phyloP scores from a whole-genome alignment of 495 filamentous ascomycete species.

The Xylaria acuta region DNA sequence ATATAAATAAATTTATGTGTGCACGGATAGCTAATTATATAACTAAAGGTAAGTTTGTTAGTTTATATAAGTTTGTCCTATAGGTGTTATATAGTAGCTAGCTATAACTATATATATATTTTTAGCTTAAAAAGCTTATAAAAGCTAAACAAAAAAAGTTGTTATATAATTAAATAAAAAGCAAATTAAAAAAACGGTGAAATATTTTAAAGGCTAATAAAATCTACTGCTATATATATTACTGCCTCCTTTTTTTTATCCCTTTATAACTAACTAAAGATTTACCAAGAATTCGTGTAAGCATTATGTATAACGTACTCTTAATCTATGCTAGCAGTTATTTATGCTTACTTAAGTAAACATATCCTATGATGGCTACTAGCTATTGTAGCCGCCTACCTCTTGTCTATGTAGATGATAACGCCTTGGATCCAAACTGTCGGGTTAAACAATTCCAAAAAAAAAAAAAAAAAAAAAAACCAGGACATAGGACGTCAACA shows the following conservation, averaged over 20 bases:
- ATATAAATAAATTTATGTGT: too few species aligned
- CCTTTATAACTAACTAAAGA: neutral
- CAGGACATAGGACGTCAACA: neutral
- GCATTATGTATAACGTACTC: slow-evolving; percentile 3
- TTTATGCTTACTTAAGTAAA: neutral
- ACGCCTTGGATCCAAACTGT: slow-evolving; percentile 19
- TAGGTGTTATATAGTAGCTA: too few species aligned
- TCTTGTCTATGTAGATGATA: neutral
- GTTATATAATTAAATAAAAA: neutral
- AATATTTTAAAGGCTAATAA: neutral
- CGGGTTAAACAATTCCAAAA: slow-evolving; percentile 15
- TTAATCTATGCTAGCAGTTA: slow-evolving; percentile 7
- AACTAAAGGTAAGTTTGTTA: too few species aligned
- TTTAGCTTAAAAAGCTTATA: too few species aligned
- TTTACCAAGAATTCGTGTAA: slow-evolving; percentile 8
- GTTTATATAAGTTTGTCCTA: too few species aligned
- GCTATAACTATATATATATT: too few species aligned
- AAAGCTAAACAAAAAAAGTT: neutral
- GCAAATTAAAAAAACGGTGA: neutral
- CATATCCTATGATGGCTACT: slow-evolving; percentile 8
- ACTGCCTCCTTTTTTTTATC: neutral
- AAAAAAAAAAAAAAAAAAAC: slow-evolving; percentile 5
- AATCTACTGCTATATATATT: neutral
- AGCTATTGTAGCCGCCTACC: slow-evolving; percentile 6
- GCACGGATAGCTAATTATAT: too few species aligned